Evolutionary conservation across 2,329 filamentous ascomycete genomes (phyloP).

Genomic region (Aspergillus luchuensis): DNA sequence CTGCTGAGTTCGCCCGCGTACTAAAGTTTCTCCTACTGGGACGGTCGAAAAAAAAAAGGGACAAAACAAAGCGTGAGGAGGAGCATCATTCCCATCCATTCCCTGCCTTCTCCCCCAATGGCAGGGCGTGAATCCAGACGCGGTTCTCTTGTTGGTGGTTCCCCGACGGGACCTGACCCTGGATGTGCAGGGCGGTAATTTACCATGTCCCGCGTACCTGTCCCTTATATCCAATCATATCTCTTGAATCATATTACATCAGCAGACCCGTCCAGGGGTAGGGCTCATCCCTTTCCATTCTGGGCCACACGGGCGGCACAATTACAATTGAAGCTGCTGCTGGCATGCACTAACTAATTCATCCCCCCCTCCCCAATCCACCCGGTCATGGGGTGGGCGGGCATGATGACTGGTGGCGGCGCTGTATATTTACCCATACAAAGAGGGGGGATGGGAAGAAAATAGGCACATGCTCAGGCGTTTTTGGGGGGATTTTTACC

Average conservation of each 20-base stretch:
- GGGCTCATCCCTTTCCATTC: conserved; percentile 13
- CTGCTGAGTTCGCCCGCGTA: no score
- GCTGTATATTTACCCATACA: conserved; percentile 14
- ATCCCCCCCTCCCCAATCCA: not conserved
- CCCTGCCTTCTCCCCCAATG: not conserved
- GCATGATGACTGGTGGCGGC: conserved; percentile 11
- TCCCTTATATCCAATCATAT: conserved; percentile 14
- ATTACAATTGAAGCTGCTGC: not conserved
- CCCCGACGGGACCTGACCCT: conserved; percentile 20
- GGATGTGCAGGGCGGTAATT: conserved; percentile 20
- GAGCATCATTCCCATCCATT: not conserved
- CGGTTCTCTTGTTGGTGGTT: conserved; percentile 9
- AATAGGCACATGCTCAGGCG: not conserved
- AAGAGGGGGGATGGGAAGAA: conserved; percentile 19
- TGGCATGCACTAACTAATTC: conserved; percentile 8
- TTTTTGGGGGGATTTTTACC: not conserved
- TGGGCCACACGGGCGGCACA: conserved; percentile 9
- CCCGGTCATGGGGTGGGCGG: conserved; percentile 5
- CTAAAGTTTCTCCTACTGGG: not conserved
- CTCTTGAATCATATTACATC: conserved; percentile 4
- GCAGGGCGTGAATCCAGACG: not conserved
- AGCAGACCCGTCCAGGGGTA: conserved; percentile 15
- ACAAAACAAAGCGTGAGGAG: conserved; percentile 6
- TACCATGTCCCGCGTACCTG: conserved; percentile 19
- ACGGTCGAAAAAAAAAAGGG: not conserved